These are phyloP conservation scores for Fusarium lyarnte DNA, from an alignment of 2,329 filamentous ascomycete species.

Conservation along the genomic window DNA sequence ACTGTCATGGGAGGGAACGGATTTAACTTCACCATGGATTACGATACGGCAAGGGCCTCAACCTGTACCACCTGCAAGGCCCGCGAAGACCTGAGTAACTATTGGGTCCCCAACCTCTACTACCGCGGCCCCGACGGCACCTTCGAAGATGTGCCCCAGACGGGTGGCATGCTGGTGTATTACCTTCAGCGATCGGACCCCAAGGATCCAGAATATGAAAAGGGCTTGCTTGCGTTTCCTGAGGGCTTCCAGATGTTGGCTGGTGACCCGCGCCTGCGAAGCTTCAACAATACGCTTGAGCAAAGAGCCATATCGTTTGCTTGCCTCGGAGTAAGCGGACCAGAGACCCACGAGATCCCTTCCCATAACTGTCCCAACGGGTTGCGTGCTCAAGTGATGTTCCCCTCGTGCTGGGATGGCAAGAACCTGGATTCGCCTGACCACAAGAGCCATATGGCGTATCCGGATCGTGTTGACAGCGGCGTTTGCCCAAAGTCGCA, in stretches of 20 bases:
- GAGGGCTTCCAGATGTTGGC: neutral
- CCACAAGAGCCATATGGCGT: neutral
- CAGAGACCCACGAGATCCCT: neutral
- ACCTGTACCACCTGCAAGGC: neutral
- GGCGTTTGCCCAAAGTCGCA: neutral
- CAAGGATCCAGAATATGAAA: neutral
- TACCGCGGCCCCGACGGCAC: neutral
- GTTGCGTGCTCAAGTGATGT: neutral
- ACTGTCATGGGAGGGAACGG: neutral
- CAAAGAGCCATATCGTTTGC: neutral
- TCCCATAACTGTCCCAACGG: neutral
- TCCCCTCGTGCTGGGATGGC: neutral
- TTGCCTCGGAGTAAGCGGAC: neutral
- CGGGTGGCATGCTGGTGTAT: neutral
- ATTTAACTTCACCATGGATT: neutral
- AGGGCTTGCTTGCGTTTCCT: neutral
- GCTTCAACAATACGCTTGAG: neutral
- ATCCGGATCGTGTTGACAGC: neutral
- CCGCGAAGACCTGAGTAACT: neutral
- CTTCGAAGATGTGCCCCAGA: neutral
- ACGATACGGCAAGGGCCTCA: neutral
- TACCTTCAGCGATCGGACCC: neutral
- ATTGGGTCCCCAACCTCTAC: neutral
- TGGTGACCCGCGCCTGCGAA: neutral
- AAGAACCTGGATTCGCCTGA: neutral